Evolutionary conservation across 202 grass and related monocot species (phyloP).

Genomic region (Zizania palustris): DNA sequence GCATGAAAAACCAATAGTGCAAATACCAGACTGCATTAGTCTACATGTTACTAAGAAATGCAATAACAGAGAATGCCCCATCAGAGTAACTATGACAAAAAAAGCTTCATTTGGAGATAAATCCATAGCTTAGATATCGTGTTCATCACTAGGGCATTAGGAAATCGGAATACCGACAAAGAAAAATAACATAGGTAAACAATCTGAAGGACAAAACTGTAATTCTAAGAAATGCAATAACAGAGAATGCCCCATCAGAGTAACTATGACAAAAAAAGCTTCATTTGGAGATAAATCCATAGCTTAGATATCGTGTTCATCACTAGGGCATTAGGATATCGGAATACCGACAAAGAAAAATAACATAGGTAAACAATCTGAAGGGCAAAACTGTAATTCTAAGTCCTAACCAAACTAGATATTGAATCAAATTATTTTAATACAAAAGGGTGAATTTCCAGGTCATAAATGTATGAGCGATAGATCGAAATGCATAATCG

Average conservation of each 20-base stretch:
- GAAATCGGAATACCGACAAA: neutral
- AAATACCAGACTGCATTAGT: neutral
- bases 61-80: slow-evolving; percentile 29
- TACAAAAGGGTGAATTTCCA: neutral
- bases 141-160: slow-evolving; percentile 54
- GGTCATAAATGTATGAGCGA: neutral
- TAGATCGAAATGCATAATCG: neutral
- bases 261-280: slow-evolving; percentile 81
- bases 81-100: slow-evolving; percentile 90
- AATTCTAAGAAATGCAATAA: neutral
- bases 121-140: slow-evolving; percentile 56
- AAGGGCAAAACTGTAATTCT: neutral
- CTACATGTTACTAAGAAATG: slow-evolving; percentile 16
- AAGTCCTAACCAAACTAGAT: neutral
- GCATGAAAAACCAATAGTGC: neutral
- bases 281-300: slow-evolving; percentile 71
- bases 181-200: neutral
- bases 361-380: neutral
- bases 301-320: slow-evolving; percentile 53
- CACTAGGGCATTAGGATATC: slow-evolving; percentile 39
- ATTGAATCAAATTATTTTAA: neutral
- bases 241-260: slow-evolving; percentile 59
- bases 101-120: slow-evolving; percentile 62
- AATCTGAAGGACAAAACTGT: neutral
- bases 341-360: neutral